Base-by-base conservation (phyloP, 305 asterid genomes). In the Euphrasia arctica region DNA sequence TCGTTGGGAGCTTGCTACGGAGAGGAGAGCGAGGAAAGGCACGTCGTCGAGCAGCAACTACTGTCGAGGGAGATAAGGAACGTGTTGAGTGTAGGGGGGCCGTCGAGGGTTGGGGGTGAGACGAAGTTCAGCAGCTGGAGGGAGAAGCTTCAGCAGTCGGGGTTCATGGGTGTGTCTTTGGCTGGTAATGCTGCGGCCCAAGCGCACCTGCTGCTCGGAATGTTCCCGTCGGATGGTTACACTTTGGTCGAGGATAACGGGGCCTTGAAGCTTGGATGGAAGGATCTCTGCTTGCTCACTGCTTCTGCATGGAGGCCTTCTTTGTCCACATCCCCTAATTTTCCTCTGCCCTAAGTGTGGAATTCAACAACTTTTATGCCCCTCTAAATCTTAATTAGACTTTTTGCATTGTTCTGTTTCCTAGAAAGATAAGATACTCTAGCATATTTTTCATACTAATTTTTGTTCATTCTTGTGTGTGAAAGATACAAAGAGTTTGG, bases 241-340 rank as follows among this genome's bases (percentile, higher is more conserved):
- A 93, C 99, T 0, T 62, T 93, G 58, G 95, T 90, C 32, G 99
- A 93, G 84, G 99, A 93, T 61, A 86, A 85, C 32, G 99, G 96
- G 3, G 78, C 96, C 9, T 88, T 93, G 50, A 93, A 90, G 63
- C 96, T 93, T 39, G 97, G 99, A 2, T 93, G 99, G 99, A 90
- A 88, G 82, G 99, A 93, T 74, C 90, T 93, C 32, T 93, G 97
- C 81, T 79, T 90, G 89, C 91, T 93, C 22, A 93, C 96, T 64
- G 99, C 97, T 32, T 93, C 99, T 1, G 99, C 99, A 1, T 93
- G 99, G 99, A 80, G 80, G 66, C 98, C 96, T 62, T 69, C 64
- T 10, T 54, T 62, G 62, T 55, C 63, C 3, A 12, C 71, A 11
- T 12, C 62, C 48, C 70, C 25, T 22, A 43, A 70, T n/a, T 64